phyloP scores from a whole-genome alignment of 148 eudicot species.

The Vaccinium darrowii region DNA sequence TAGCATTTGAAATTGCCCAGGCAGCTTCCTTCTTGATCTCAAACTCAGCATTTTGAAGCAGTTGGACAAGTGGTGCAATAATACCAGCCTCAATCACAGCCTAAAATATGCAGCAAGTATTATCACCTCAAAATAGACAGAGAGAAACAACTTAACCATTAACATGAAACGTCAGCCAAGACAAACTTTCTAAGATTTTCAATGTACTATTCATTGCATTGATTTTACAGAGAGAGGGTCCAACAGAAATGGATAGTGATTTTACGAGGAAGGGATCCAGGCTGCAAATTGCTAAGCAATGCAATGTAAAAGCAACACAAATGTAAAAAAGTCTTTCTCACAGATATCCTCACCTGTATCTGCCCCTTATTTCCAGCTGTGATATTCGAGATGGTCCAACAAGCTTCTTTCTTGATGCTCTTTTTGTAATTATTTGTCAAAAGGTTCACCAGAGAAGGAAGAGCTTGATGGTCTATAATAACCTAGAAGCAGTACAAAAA shows the following conservation, averaged over 20 bases:
- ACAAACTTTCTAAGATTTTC: background rate
- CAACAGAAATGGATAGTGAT: background rate
- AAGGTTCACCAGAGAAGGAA: conserved; percentile 65
- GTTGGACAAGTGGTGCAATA: conserved; percentile 59
- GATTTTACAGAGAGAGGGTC: background rate
- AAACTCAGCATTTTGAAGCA: conserved; percentile 84
- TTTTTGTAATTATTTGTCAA: conserved; percentile 63
- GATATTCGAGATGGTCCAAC: conserved; percentile 92
- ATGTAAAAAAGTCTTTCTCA: background rate
- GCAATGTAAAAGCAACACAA: background rate
- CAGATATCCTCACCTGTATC: conserved; percentile 57
- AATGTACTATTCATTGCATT: background rate
- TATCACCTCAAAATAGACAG: background rate
- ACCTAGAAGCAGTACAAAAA: conserved; percentile 34
- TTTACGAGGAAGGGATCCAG: background rate
- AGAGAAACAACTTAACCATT: background rate
- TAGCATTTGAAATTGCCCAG: conserved; percentile 90
- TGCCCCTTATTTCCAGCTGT: conserved; percentile 89
- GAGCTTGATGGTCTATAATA: conserved; percentile 65
- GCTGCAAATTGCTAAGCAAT: background rate
- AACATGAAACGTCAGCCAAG: background rate
- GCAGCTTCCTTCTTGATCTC: conserved; percentile 96
- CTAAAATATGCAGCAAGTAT: conserved; percentile 27
- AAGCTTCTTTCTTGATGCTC: conserved; percentile 90
- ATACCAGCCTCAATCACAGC: conserved; percentile 69